These are phyloP conservation scores for Eimeria mitis DNA, from an alignment of 169 alveolate genomes.

Conservation along the genomic window DNA sequence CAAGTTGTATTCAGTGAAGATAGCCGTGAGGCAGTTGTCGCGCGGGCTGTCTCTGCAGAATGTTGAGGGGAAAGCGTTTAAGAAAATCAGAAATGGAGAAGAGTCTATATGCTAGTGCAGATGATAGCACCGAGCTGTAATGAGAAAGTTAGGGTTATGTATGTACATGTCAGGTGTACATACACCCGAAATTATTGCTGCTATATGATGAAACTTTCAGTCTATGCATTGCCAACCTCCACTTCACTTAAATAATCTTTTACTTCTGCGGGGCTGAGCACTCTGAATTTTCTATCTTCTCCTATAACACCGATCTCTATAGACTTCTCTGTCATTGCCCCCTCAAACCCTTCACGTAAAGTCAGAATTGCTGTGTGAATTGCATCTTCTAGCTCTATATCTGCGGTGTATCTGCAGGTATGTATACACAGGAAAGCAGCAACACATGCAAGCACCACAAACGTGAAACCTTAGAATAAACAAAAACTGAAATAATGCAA, in stretches of 20 bases:
- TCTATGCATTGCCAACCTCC: constrained; percentile 82
- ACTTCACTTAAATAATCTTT: constrained; percentile 91
- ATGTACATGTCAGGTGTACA: not conserved
- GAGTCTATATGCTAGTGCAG: not conserved
- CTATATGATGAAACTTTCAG: not conserved
- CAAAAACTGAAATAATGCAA: no score
- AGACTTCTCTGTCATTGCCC: constrained; percentile 98
- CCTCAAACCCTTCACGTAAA: constrained; percentile 97
- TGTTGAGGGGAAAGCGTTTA: not conserved
- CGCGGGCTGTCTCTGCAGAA: not conserved
- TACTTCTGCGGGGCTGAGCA: constrained; percentile 89
- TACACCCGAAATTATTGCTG: not conserved
- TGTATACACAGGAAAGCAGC: not conserved
- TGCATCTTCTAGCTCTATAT: constrained; percentile 98
- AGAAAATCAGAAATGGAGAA: not conserved
- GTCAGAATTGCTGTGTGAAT: constrained; percentile 97
- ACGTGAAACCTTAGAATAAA: no score
- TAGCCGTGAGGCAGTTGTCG: not conserved
- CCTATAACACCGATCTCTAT: constrained; percentile 98
- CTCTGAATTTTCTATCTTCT: constrained; percentile 89
- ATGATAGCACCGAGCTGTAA: not conserved
- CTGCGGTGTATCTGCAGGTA: constrained; percentile 91
- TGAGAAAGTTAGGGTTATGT: not conserved
- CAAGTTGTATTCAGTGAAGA: not conserved
- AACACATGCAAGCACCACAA: no score